Evolutionary conservation across 192 early-diverging fungal genomes (phyloP), one percentile per base, ranked within the genome.

Genomic region (Backusella tarrabulga): DNA sequence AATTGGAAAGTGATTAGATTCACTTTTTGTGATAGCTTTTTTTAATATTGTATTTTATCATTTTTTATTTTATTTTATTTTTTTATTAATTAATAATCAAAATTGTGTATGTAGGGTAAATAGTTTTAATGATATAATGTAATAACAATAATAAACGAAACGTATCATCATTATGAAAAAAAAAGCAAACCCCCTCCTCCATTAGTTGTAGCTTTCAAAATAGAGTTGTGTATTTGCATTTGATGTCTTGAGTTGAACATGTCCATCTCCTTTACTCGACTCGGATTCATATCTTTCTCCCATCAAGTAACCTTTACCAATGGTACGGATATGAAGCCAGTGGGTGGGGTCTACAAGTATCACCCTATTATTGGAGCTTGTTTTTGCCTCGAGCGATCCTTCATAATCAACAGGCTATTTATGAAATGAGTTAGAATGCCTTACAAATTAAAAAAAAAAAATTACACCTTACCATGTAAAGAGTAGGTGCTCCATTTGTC

Each of bases 1-100:
- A 70, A 23, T 26, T 70, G 21, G 68, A 69, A 11, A 63, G 56
- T 63, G 56, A 29, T 63, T 63, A 50, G 56, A 29, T 63, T 63
- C 19, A 15, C 6, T 11, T 40, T 40, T 40, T 40, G 38, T 7
- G 38, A 11, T 7, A 7, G 8, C 1, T 60, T 29, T 63, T 63
- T 12, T 63, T 26, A 3, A 26, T 32, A 0, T 11, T 23, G 8
- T 68, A 5, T 1, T 36, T 21, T 38, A 23, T 35, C 2, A 34
- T 34, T 67, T 67, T 67, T 11, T n/a, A n/a, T n/a, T n/a, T n/a
- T n/a, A n/a, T n/a, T n/a, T n/a, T n/a, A n/a, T n/a, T n/a, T n/a
- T 29, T 34, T 66, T 66, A 34, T 67, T 36, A 34, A 34, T 67
- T 34, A 67, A 17, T 19, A 34, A 34, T 6, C 7, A 17, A 29